A percentile compares a stretch with the other conserved stretches of the same genome.
Conservation (phyloP, 805 yeast species). For the Saturnispora galanensis region DNA sequence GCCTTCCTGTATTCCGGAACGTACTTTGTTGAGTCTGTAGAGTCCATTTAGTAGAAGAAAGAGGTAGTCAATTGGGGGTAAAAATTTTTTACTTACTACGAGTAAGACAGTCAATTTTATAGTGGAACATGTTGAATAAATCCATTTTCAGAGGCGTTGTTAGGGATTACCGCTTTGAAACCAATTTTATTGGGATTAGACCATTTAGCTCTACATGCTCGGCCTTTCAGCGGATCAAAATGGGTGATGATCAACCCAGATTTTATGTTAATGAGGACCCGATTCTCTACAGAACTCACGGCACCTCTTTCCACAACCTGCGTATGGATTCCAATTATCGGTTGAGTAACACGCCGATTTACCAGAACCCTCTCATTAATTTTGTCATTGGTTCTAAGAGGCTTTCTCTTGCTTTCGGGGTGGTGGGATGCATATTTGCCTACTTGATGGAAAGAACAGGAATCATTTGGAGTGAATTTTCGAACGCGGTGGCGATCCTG, state of each 20-base stretch:
- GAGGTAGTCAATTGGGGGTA: neutral
- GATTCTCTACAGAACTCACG: constrained; percentile 23
- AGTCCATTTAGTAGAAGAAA: constrained; percentile 42
- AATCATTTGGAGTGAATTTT: constrained; percentile 41
- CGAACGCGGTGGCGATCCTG: constrained; percentile 31
- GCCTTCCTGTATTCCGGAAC: constrained; percentile 98
- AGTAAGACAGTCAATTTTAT: neutral
- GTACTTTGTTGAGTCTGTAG: constrained; percentile 66
- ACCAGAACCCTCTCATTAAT: constrained; percentile 51
- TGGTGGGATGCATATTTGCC: constrained; percentile 53
- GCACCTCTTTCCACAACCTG: constrained; percentile 20
- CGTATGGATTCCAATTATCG: constrained; percentile 43
- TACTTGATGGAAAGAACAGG: constrained; percentile 46
- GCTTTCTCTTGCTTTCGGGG: constrained; percentile 50
- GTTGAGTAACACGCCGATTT: constrained; percentile 51
- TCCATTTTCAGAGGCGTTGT: no score
- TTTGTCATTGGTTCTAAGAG: constrained; percentile 56
- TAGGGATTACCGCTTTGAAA: no score
- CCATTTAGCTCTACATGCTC: no score
- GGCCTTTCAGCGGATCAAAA: constrained; percentile 12
- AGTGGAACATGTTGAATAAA: no score
- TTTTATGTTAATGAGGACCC: constrained; percentile 19
- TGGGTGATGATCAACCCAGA: constrained; percentile 25
- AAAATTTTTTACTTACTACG: neutral
- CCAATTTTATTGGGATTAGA: no score